A percentile compares a stretch with the other conserved stretches of the same genome.
phyloP scores from a whole-genome alignment of 2,329 filamentous ascomycete species.

The Trichoderma aggressivum region DNA sequence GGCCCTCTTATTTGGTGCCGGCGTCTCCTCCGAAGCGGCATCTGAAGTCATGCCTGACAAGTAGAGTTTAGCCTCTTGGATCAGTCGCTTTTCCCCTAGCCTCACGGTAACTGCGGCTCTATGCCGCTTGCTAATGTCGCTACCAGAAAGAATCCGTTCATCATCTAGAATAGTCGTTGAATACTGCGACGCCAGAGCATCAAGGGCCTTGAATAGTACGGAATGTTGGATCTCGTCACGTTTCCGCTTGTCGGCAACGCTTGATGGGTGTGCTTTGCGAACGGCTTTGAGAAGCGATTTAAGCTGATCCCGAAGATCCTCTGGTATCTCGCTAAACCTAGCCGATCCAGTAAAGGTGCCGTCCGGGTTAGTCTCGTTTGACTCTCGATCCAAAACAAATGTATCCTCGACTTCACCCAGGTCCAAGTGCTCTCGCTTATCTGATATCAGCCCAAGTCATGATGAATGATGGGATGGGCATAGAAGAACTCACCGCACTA shows the following conservation, averaged over 20 bases:
- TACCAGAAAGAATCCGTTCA: slow-evolving; percentile 33
- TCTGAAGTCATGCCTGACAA: slow-evolving; percentile 24
- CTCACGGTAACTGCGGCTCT: slow-evolving; percentile 66
- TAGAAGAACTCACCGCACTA: slow-evolving; percentile 39
- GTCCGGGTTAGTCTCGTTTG: slow-evolving; percentile 48
- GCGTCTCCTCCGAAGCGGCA: slow-evolving; percentile 21
- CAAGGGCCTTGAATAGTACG: slow-evolving; percentile 39
- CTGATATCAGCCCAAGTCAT: neutral
- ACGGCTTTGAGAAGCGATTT: slow-evolving; percentile 48
- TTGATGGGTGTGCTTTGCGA: slow-evolving; percentile 41
- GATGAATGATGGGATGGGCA: neutral
- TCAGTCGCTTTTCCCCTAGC: slow-evolving; percentile 67
- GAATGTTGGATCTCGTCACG: slow-evolving; percentile 45
- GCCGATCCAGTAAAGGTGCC: slow-evolving; percentile 43
- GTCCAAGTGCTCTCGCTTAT: slow-evolving; percentile 47
- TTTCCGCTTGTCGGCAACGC: slow-evolving; percentile 48
- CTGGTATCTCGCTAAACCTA: slow-evolving; percentile 42
- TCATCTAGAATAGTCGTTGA: slow-evolving; percentile 42
- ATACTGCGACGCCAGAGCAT: slow-evolving; percentile 41
- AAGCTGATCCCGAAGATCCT: slow-evolving; percentile 52
- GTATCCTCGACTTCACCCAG: slow-evolving; percentile 69
- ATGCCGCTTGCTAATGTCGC: slow-evolving; percentile 34
- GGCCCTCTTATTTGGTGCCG: slow-evolving; percentile 31
- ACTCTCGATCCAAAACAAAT: slow-evolving; percentile 63
- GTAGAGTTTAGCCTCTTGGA: slow-evolving; percentile 50